Evolutionary conservation across 345 rosid genomes (phyloP).

Genomic region (Murraya koenigii): DNA sequence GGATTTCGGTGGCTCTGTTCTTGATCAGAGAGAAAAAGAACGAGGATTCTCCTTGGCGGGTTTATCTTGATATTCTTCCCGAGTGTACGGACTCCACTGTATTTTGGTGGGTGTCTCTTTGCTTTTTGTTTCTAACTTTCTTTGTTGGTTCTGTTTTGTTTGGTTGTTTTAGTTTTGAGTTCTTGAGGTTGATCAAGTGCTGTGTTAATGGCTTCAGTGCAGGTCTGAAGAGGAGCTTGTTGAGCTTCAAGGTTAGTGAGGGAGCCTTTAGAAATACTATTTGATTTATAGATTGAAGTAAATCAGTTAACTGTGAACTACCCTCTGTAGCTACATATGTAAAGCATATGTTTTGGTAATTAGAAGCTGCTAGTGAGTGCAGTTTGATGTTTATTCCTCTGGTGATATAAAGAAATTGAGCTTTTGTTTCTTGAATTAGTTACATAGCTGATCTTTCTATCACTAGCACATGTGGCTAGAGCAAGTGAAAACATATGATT

Average conservation of each 20-base stretch:
- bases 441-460: background rate
- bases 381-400: background rate
- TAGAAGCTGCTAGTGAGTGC: background rate
- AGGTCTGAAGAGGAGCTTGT: constrained; percentile 97
- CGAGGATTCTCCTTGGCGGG: constrained; percentile 59
- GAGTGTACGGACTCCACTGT: constrained; percentile 71
- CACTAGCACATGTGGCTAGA: background rate
- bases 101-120: constrained; percentile 67
- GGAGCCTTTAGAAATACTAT: background rate
- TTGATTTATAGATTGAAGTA: background rate
- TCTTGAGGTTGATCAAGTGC: constrained; percentile 37
- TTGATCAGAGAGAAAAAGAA: constrained; percentile 69
- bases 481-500: background rate
- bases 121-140: background rate
- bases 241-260: constrained; percentile 71
- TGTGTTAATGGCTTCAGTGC: constrained; percentile 65
- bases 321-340: background rate
- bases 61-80: constrained; percentile 83
- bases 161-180: background rate
- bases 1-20: constrained; percentile 85
- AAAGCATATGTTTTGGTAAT: background rate
- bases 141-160: background rate
- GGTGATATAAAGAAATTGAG: background rate
- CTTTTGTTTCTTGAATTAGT: background rate
- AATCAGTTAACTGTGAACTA: background rate